Evolutionary conservation across 1,139 yeast genomes (phyloP).

Genomic region (Pichia sp.): DNA sequence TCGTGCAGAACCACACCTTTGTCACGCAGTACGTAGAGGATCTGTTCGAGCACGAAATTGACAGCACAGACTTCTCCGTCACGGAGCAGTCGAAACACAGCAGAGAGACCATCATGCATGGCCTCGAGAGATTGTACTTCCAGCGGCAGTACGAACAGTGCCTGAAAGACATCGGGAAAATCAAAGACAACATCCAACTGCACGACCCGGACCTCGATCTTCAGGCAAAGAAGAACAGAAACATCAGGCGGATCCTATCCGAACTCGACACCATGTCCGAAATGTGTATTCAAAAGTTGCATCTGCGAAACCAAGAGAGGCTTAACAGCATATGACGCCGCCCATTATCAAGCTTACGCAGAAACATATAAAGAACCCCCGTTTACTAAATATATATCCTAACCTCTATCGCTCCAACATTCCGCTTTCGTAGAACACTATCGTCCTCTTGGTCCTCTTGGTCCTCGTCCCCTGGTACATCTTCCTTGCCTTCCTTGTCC

Average conservation of each 20-base stretch:
- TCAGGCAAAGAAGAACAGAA: slow-evolving; percentile 28
- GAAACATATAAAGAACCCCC: background rate
- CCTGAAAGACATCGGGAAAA: slow-evolving; percentile 35
- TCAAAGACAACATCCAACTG: slow-evolving; percentile 32
- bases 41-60: slow-evolving; percentile 15
- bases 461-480: slow-evolving; percentile 13
- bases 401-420: slow-evolving; percentile 56
- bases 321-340: slow-evolving; percentile 13
- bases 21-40: slow-evolving; percentile 27
- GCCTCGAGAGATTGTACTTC: slow-evolving; percentile 50
- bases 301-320: slow-evolving; percentile 16
- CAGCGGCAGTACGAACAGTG: slow-evolving; percentile 44
- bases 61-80: background rate
- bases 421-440: slow-evolving; percentile 43
- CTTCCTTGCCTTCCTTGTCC: slow-evolving; percentile 31
- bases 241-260: slow-evolving; percentile 43
- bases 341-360: background rate
- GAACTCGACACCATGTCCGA: slow-evolving; percentile 44
- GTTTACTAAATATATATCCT: slow-evolving; percentile 33
- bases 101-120: slow-evolving; percentile 28
- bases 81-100: slow-evolving; percentile 22
- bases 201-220: slow-evolving; percentile 22
- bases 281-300: slow-evolving; percentile 34
- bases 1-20: slow-evolving; percentile 34
- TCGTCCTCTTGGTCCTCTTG: slow-evolving; percentile 33